Conservation (phyloP, 1,284 basidiomycete genomes). For the Cryptococcus sp. region DNA sequence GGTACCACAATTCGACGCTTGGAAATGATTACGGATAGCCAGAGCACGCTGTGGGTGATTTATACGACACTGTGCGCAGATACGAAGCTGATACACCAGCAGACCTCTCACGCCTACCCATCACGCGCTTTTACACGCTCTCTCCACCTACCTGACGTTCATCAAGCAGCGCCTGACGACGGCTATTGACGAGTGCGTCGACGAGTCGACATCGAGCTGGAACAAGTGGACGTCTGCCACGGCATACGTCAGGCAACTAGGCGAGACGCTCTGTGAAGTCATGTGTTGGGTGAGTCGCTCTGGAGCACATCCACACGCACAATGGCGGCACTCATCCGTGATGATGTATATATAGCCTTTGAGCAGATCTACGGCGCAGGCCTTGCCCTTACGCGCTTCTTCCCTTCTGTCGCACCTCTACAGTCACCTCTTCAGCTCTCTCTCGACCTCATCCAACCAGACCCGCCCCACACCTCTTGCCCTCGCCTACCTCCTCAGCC, state of each 20-base stretch:
- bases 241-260: slow-evolving; percentile 25
- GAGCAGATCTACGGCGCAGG: slow-evolving; percentile 14
- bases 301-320: not conserved
- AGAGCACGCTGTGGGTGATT: slow-evolving; percentile 28
- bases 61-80: not conserved
- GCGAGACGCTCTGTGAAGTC: slow-evolving; percentile 25
- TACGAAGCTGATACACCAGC: not conserved
- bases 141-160: slow-evolving; percentile 38
- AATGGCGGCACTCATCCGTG: not conserved
- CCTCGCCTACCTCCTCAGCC: slow-evolving; percentile 36
- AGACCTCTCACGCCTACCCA: slow-evolving; percentile 44
- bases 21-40: slow-evolving; percentile 37
- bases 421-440: slow-evolving; percentile 28
- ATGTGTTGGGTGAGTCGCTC: slow-evolving; percentile 33
- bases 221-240: slow-evolving; percentile 24
- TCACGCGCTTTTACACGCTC: slow-evolving; percentile 40
- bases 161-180: slow-evolving; percentile 30
- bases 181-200: slow-evolving; percentile 15
- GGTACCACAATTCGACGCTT: slow-evolving; percentile 36
- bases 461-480: slow-evolving; percentile 16
- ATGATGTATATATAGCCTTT: slow-evolving; percentile 20
- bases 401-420: slow-evolving; percentile 38
- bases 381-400: slow-evolving; percentile 33
- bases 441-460: slow-evolving; percentile 19
- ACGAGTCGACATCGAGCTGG: slow-evolving; percentile 17